Conservation (phyloP, 2,329 filamentous ascomycete genomes). For the Cercospora nicotianae region DNA sequence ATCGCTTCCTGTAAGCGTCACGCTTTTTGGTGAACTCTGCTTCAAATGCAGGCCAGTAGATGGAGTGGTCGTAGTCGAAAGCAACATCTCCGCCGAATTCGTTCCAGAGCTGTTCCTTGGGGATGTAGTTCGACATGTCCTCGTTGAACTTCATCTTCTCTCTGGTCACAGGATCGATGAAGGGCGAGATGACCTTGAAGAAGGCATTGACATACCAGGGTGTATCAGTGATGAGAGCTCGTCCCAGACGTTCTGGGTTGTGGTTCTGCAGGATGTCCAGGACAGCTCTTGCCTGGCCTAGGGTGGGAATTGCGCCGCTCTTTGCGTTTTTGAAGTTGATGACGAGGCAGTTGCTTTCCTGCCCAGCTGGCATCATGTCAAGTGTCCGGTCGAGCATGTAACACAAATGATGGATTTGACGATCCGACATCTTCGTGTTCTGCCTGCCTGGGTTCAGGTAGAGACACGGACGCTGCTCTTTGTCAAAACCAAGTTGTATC, state of each 20-base stretch:
- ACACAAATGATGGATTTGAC: conserved; percentile 90
- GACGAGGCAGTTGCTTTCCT: conserved; percentile 82
- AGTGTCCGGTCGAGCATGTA: conserved; percentile 92
- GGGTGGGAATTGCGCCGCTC: conserved; percentile 71
- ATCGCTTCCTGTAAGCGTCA: conserved; percentile 64
- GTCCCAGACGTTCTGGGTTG: conserved; percentile 88
- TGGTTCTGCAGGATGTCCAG: conserved; percentile 90
- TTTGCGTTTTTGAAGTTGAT: conserved; percentile 88
- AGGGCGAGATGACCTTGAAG: conserved; percentile 93
- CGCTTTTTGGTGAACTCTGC: conserved; percentile 67
- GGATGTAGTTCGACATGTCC: conserved; percentile 79
- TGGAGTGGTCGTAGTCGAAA: conserved; percentile 85
- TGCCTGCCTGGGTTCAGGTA: conserved; percentile 88
- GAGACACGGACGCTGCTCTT: conserved; percentile 78
- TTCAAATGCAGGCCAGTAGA: conserved; percentile 86
- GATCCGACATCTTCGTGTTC: conserved; percentile 82
- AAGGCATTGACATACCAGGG: conserved; percentile 91
- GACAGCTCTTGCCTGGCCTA: conserved; percentile 78
- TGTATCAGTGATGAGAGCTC: conserved; percentile 85
- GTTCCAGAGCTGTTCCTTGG: conserved; percentile 77
- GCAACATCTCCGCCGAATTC: conserved; percentile 75
- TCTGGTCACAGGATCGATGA: conserved; percentile 91
- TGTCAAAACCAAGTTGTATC: conserved; percentile 83
- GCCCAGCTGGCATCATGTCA: conserved; percentile 81
- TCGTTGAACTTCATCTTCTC: conserved; percentile 99